A percentile compares a stretch with the other conserved stretches of the same genome.
phyloP scores from a whole-genome alignment of 768 basidiomycete genomes.

The Suillus hirtellus region DNA sequence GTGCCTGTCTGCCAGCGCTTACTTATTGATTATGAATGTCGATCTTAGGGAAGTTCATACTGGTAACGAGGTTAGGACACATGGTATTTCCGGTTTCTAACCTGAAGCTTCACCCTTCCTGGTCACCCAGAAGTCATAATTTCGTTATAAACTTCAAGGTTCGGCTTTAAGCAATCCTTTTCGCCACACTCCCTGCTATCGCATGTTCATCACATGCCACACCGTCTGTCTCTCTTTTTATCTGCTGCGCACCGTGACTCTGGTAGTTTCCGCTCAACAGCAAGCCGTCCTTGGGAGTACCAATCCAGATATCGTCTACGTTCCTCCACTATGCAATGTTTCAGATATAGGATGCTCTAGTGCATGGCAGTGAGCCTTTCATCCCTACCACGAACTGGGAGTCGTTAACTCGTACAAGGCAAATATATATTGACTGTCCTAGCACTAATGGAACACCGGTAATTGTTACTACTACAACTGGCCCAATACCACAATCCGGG shows the following conservation, averaged over 20 bases:
- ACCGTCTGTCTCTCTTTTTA: slow-evolving; percentile 21
- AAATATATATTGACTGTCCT: slow-evolving; percentile 18
- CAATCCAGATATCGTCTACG: slow-evolving; percentile 29
- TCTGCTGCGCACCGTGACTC: slow-evolving; percentile 10
- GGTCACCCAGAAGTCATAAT: neutral
- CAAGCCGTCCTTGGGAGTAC: slow-evolving; percentile 25
- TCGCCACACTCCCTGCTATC: slow-evolving; percentile 5
- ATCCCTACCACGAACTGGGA: neutral
- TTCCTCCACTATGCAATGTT: slow-evolving; percentile 24
- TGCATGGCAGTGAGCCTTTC: slow-evolving; percentile 23
- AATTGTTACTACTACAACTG: slow-evolving; percentile 36
- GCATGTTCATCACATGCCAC: slow-evolving; percentile 20
- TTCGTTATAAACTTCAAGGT: neutral
- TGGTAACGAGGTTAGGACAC: slow-evolving; percentile 2
- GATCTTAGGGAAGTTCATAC: neutral
- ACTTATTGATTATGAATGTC: neutral
- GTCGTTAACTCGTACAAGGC: slow-evolving; percentile 21
- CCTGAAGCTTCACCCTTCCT: neutral
- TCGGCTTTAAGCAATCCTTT: neutral
- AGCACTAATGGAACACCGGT: slow-evolving; percentile 15
- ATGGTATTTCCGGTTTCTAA: slow-evolving; percentile 3
- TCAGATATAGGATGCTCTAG: slow-evolving; percentile 23
- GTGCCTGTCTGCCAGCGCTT: neutral
- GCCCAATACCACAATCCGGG: slow-evolving; percentile 42
- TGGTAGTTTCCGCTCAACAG: slow-evolving; percentile 19